Conservation (phyloP, 2,329 filamentous ascomycete genomes). For the Pseudopyrenochaeta lycopersici region DNA sequence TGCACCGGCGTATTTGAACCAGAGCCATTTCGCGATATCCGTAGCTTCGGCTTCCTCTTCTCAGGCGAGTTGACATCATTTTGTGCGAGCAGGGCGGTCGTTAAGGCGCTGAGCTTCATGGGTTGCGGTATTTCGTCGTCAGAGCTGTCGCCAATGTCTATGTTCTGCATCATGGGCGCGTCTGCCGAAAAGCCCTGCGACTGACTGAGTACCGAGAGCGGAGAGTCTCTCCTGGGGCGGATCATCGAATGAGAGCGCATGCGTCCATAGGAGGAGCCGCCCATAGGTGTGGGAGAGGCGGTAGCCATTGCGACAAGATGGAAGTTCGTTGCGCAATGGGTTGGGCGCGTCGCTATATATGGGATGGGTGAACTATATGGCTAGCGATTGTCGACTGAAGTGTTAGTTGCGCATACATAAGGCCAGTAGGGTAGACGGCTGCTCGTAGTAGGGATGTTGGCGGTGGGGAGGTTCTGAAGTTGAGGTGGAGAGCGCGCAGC, state of each 20-base stretch:
- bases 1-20: conserved; percentile 50
- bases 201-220: conserved; percentile 54
- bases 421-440: conserved; percentile 40
- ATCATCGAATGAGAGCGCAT: conserved; percentile 47
- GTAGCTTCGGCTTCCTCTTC: conserved; percentile 49
- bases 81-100: conserved; percentile 77
- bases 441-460: conserved; percentile 48
- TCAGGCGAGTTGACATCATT: conserved; percentile 54
- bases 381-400: conserved; percentile 51
- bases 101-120: conserved; percentile 92
- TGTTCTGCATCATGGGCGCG: conserved; percentile 58
- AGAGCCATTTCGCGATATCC: conserved; percentile 47
- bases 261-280: conserved; percentile 47
- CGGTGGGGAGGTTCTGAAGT: conserved; percentile 31
- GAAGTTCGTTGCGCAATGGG: conserved; percentile 18
- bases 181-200: conserved; percentile 57
- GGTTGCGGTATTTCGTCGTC: conserved; percentile 89
- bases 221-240: conserved; percentile 55
- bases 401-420: conserved; percentile 52
- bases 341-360: conserved; percentile 30
- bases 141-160: conserved; percentile 80
- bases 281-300: conserved; percentile 51
- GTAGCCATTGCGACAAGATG: conserved; percentile 44
- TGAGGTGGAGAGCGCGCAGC: conserved; percentile 30
- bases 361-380: conserved; percentile 28